Conservation (phyloP, 2,329 filamentous ascomycete genomes). For the Calonectria ilicicola region DNA sequence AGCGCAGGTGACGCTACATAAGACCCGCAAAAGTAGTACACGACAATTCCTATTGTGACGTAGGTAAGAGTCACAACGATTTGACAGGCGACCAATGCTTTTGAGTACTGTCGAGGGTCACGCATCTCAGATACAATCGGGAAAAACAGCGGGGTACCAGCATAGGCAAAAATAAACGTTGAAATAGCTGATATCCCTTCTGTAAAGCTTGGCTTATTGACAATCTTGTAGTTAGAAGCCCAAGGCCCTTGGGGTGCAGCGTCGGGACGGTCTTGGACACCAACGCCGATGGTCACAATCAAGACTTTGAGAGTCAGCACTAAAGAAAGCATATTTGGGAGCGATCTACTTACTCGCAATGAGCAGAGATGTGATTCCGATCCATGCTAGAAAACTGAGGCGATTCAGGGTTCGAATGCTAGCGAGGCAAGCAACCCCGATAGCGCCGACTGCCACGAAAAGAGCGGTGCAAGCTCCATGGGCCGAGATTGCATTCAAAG, state of each 20-base stretch:
- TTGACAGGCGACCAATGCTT: slow-evolving; percentile 42
- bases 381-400: slow-evolving; percentile 6
- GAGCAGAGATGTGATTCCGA: slow-evolving; percentile 8
- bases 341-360: slow-evolving; percentile 22
- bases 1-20: slow-evolving; percentile 61
- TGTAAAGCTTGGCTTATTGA: slow-evolving; percentile 46
- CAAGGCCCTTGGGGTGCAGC: slow-evolving; percentile 36
- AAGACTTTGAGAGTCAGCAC: slow-evolving; percentile 19
- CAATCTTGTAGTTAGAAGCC: slow-evolving; percentile 47
- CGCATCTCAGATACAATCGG: slow-evolving; percentile 48
- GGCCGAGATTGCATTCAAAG: background rate
- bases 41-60: slow-evolving; percentile 49
- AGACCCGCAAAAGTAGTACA: slow-evolving; percentile 60
- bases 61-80: slow-evolving; percentile 47
- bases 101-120: slow-evolving; percentile 43
- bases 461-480: slow-evolving; percentile 11
- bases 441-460: slow-evolving; percentile 12
- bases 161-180: slow-evolving; percentile 52
- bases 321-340: too few relatives aligned
- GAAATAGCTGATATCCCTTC: slow-evolving; percentile 47
- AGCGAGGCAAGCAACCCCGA: background rate
- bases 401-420: slow-evolving; percentile 15
- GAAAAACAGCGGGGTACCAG: slow-evolving; percentile 51
- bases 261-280: slow-evolving; percentile 32
- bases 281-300: slow-evolving; percentile 37